Conservation (phyloP, 805 yeast species). For the Pichia nakasei region DNA sequence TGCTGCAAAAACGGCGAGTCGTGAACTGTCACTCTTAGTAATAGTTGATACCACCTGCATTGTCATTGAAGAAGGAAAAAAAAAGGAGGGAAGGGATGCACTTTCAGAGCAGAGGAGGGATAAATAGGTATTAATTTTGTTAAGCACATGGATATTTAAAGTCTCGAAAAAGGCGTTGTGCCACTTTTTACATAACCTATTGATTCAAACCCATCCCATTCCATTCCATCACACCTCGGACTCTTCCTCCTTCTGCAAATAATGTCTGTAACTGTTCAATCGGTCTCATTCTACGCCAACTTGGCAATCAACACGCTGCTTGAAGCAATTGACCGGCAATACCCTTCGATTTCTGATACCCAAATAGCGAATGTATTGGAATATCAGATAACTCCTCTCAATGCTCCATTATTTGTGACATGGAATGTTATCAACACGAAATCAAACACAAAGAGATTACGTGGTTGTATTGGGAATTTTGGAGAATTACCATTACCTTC, state of each 20-base stretch:
- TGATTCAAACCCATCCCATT: too few species aligned
- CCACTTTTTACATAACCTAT: too few species aligned
- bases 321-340: neutral
- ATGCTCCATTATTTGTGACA: constrained; percentile 74
- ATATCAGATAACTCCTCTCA: constrained; percentile 10
- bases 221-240: too few species aligned
- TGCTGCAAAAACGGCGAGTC: constrained; percentile 48
- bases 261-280: neutral
- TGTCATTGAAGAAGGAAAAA: neutral
- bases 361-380: constrained; percentile 2
- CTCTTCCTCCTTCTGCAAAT: too few species aligned
- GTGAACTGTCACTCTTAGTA: constrained; percentile 31
- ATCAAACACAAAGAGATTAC: constrained; percentile 29
- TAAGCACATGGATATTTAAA: too few species aligned
- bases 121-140: too few species aligned
- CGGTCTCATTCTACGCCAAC: neutral
- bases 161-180: too few species aligned
- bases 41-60: neutral
- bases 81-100: neutral
- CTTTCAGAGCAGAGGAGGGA: too few species aligned
- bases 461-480: constrained; percentile 96
- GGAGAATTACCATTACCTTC: constrained; percentile 38
- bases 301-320: neutral
- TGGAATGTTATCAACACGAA: constrained; percentile 49
- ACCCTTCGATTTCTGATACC: neutral